phyloP scores from a whole-genome alignment of 768 basidiomycete genomes.

The Gyrodon lividus region DNA sequence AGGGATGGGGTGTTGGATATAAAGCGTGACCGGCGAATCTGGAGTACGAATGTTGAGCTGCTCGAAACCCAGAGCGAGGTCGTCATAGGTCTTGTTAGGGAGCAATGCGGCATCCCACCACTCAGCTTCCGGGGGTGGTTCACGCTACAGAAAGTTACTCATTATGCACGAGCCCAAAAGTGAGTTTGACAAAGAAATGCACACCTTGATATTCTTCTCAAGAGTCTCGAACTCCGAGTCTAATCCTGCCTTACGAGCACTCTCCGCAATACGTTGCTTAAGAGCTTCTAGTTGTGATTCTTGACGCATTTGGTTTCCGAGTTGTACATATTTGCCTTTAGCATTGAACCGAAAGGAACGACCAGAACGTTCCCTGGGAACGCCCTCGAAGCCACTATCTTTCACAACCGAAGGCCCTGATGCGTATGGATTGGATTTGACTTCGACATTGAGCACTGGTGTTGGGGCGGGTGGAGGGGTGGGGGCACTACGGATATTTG shows the following conservation, averaged over 20 bases:
- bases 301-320: conserved; percentile 69
- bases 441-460: conserved; percentile 39
- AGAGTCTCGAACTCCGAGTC: conserved; percentile 90
- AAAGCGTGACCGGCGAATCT: conserved; percentile 80
- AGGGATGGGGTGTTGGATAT: conserved; percentile 96
- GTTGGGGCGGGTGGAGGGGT: conserved; percentile 52
- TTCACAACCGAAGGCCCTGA: conserved; percentile 44
- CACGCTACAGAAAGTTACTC: conserved; percentile 49
- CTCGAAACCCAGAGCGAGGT: conserved; percentile 57
- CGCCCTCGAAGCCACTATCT: conserved; percentile 70
- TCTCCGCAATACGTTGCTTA: conserved; percentile 91
- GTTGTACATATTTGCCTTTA: conserved; percentile 86
- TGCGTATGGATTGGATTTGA: conserved; percentile 75
- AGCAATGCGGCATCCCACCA: conserved; percentile 97
- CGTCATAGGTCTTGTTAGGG: conserved; percentile 77
- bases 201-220: conserved; percentile 84
- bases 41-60: conserved; percentile 61
- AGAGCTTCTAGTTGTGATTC: conserved; percentile 85
- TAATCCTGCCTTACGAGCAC: conserved; percentile 88
- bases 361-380: conserved; percentile 67
- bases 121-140: conserved; percentile 85
- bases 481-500: conserved; percentile 75
- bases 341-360: conserved; percentile 82
- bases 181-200: conserved; percentile 15
- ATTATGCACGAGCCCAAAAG: background rate